Conservation (phyloP, 176 grass and related monocot species). For the Zoysia pacifica region DNA sequence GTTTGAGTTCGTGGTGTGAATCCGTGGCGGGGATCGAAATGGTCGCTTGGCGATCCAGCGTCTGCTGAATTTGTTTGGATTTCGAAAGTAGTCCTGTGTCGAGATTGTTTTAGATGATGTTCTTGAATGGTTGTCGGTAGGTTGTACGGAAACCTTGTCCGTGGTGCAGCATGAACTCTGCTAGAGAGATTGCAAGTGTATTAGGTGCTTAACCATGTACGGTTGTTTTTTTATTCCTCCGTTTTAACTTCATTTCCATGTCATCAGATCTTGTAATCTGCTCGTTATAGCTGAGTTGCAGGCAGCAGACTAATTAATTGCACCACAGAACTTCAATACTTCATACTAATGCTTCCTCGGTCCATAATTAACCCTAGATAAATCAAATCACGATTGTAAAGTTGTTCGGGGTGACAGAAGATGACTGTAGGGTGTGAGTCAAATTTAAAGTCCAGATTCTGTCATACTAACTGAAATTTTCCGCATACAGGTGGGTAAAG, state of each 20-base stretch:
- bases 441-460: not conserved
- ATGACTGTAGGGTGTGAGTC: not conserved
- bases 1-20: not conserved
- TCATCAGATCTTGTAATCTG: not conserved
- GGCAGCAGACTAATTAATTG: not conserved
- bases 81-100: not conserved
- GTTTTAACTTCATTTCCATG: not conserved
- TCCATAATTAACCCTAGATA: not conserved
- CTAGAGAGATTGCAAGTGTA: not conserved
- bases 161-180: not conserved
- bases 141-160: not conserved
- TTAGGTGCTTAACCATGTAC: not conserved
- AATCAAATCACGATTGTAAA: not conserved
- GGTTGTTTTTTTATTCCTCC: not conserved
- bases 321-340: not conserved
- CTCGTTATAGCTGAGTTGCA: not conserved
- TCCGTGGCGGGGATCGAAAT: not conserved
- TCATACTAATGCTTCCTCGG: not conserved
- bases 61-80: conserved; percentile 3
- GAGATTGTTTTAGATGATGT: not conserved
- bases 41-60: not conserved
- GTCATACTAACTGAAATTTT: not conserved
- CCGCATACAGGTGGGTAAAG: conserved; percentile 17
- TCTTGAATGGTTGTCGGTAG: not conserved
- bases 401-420: not conserved